These are phyloP conservation scores for Shiraia sp. DNA, from an alignment of 2,329 filamentous ascomycete species.

Conservation along the genomic window DNA sequence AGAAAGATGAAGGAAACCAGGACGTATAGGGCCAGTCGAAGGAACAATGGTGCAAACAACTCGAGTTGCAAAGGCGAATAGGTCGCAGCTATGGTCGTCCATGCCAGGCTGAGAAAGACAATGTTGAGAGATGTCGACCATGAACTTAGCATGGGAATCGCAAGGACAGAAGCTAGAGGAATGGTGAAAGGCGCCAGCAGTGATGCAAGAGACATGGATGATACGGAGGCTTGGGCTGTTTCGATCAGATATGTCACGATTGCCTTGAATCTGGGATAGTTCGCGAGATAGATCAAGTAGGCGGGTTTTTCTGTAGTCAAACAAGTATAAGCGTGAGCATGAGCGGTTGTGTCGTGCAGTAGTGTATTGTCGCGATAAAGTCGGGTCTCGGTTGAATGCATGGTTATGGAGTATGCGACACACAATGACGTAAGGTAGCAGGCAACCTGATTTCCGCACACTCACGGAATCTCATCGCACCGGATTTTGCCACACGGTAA, in stretches of 20 bases:
- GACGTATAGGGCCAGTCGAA: slow-evolving; percentile 72
- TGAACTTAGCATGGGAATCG: slow-evolving; percentile 72
- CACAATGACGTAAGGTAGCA: no score
- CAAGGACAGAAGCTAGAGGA: slow-evolving; percentile 64
- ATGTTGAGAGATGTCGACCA: slow-evolving; percentile 82
- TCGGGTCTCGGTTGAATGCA: no score
- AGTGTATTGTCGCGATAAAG: no score
- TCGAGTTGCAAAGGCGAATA: slow-evolving; percentile 77
- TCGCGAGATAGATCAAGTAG: no score
- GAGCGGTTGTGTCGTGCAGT: neutral
- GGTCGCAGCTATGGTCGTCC: slow-evolving; percentile 79
- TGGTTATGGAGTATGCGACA: neutral
- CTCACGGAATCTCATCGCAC: no score
- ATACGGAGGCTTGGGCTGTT: neutral
- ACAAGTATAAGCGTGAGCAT: no score
- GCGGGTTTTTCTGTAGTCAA: no score
- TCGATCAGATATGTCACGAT: no score
- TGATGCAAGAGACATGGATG: slow-evolving; percentile 33
- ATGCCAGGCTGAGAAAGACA: slow-evolving; percentile 88
- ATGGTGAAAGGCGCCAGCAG: slow-evolving; percentile 40
- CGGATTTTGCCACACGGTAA: no score
- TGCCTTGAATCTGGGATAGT: no score
- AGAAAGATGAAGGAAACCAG: slow-evolving; percentile 74
- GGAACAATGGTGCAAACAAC: slow-evolving; percentile 68
- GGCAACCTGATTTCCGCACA: no score